A percentile compares a stretch with the other conserved stretches of the same genome.
Conservation (phyloP, 1,284 basidiomycete genomes). For the Ceratobasidium sp. region DNA sequence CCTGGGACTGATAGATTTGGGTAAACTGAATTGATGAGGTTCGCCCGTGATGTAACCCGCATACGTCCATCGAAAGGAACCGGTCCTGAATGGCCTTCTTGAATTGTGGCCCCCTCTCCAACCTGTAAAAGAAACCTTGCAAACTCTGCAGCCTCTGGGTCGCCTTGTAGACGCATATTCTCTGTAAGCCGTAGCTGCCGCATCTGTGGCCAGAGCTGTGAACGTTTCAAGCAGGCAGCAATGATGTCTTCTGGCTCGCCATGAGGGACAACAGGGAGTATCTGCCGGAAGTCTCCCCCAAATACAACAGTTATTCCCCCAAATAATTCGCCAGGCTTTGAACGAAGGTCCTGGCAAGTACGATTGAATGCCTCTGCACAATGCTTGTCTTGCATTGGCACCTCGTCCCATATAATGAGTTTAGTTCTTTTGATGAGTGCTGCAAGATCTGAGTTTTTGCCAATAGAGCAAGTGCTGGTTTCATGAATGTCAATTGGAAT, state of each 20-base stretch:
- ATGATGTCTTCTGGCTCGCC: conserved; percentile 57
- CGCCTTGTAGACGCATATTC: conserved; percentile 57
- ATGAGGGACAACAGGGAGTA: conserved; percentile 57
- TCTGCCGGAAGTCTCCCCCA: conserved; percentile 60
- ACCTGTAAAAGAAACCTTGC: conserved; percentile 59
- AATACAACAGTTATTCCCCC: conserved; percentile 58
- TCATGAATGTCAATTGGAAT: conserved; percentile 58
- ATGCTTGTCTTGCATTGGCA: conserved; percentile 54
- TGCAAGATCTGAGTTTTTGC: conserved; percentile 51
- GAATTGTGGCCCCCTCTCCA: conserved; percentile 55
- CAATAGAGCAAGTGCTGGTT: conserved; percentile 49
- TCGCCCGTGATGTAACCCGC: conserved; percentile 47
- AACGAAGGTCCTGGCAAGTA: conserved; percentile 53
- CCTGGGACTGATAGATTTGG: conserved; percentile 48
- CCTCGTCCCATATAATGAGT: conserved; percentile 60
- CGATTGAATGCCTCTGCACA: conserved; percentile 56
- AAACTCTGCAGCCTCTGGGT: conserved; percentile 53
- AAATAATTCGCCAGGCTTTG: conserved; percentile 53
- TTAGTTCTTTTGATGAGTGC: conserved; percentile 52
- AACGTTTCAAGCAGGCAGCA: conserved; percentile 54
- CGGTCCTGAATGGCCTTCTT: conserved; percentile 46
- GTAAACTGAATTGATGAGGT: conserved; percentile 55
- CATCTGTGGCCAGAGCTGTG: conserved; percentile 56
- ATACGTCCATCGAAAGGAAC: conserved; percentile 54
- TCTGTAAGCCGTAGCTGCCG: conserved; percentile 52